Base-by-base conservation (phyloP, 768 basidiomycete species). In the Hygrocybe coccinea region DNA sequence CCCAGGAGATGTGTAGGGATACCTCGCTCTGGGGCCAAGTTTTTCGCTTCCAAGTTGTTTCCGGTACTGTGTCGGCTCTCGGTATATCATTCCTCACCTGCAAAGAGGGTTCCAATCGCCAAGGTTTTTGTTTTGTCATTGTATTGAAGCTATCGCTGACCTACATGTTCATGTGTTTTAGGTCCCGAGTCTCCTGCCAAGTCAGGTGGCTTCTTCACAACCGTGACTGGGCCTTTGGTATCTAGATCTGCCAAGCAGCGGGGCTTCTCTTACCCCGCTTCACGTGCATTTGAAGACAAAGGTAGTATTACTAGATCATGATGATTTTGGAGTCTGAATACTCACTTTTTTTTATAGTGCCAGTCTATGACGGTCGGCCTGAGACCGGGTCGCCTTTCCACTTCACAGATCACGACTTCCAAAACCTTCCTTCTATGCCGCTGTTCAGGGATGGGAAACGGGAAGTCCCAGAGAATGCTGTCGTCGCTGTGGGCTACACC, bases 381-480 rank as follows among this genome's bases (percentile, higher is more conserved):
- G 29, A 46, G 25, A 17, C 29, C 15, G 37, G 48, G 14, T 38
- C 29, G 39, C 50, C 51, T 57, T 57, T 50, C 24, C 37, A 10
- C 29, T 57, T 57, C 22, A 57, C 56, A 24, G 25, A 45, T 25
- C 33, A n/a, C 7, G 56, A 57, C 21, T 57, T 57, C 34, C 21
- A 12, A 29, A 22, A 38, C 19, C 25, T 56, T 14, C 19, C 38
- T 7, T 35, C 50, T 11, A 25, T 46, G 50, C 50, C 56, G 17
- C 22, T 6, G 24, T 56, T 52, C 50, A 17, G 21, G 39, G 34
- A 52, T 17, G 56, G 50, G 15, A 29, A 22, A 10, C 19, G 14
- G 11, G 50, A 56, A 19, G 21, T 56, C 33, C 56, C 56, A 25
- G 24, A 22, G 37, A 44, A 56, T 36, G 35, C 56, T 24, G 24